Evolutionary conservation across 768 basidiomycete genomes (phyloP), one percentile per base, ranked within the genome.

Genomic region (Amanita rimosa): DNA sequence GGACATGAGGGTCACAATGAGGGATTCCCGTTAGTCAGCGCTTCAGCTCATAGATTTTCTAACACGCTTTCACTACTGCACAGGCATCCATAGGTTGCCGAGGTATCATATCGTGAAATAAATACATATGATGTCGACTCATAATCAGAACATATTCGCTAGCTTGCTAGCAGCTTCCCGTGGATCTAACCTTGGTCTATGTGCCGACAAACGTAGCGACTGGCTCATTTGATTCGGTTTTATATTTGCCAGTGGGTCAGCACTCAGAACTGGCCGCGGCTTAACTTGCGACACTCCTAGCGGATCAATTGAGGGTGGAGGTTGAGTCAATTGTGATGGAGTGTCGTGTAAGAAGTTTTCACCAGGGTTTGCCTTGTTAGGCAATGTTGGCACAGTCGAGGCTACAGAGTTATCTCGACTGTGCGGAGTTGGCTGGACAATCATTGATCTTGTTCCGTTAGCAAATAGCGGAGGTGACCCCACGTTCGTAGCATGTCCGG

Each of bases 121-220:
- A 21, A 41, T 45, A 35, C 35, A 46, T 29, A 17, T n/a, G 21
- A 21, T 19, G 43, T 37, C n/a, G 26, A 31, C 31, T 13, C 17
- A 36, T 31, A 17, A 45, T 61, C 67, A 89, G 60, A 89, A 87
- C 83, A 88, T 85, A 59, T 92, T 94, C 6, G 89, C 90, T 49
- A 93, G 73, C 62, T 92, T 93, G 61, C 87, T 87, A 16, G 88
- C 90, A 11, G 88, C 88, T 58, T 89, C 83, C 58, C 83, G 72
- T 8, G 91, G 83, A 61, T 96, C 93, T 57, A 95, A 63, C 57
- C 84, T 71, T 38, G 83, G 78, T 55, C 87, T 67, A 34, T 78
- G 78, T 11, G 85, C 81, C 7, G 80, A 79, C 40, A 84, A 72
- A 16, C 83, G 78, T 62, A 92, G 65, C n/a, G 85, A 87, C 43